A percentile compares a stretch with the other conserved stretches of the same genome.
phyloP scores from a whole-genome alignment of 2,329 filamentous ascomycete species.

The Talaromyces sp. region DNA sequence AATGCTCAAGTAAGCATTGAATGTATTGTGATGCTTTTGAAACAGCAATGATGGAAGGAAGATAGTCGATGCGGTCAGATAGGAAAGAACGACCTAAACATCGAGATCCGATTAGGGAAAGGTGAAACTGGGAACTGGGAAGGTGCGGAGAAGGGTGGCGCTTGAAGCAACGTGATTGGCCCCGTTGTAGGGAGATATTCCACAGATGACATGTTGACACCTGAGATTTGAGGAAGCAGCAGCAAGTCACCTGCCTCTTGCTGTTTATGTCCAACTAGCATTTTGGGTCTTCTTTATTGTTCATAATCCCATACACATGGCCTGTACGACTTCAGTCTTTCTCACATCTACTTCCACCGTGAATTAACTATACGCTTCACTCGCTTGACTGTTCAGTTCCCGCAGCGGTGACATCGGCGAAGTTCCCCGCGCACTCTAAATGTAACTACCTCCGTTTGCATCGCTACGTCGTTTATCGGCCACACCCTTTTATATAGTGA shows the following conservation, averaged over 20 bases:
- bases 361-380: not conserved
- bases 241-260: not conserved
- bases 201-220: not conserved
- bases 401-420: not conserved
- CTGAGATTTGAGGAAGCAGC: not conserved
- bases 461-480: not conserved
- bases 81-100: not conserved
- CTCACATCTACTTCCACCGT: not conserved
- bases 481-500: not conserved
- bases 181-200: too few relatives aligned
- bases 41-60: not conserved
- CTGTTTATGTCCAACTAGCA: not conserved
- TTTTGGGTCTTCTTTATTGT: not conserved
- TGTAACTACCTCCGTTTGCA: slow-evolving; percentile 3
- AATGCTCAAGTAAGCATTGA: not conserved
- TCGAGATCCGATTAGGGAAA: not conserved
- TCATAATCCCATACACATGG: not conserved
- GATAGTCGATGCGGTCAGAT: not conserved
- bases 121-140: not conserved
- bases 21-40: not conserved
- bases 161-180: not conserved
- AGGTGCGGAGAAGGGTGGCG: not conserved
- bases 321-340: not conserved
- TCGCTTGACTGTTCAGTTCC: not conserved
- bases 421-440: not conserved